Conservation (phyloP, 1,284 basidiomycete genomes). For the Exsudoporus floridanus region DNA sequence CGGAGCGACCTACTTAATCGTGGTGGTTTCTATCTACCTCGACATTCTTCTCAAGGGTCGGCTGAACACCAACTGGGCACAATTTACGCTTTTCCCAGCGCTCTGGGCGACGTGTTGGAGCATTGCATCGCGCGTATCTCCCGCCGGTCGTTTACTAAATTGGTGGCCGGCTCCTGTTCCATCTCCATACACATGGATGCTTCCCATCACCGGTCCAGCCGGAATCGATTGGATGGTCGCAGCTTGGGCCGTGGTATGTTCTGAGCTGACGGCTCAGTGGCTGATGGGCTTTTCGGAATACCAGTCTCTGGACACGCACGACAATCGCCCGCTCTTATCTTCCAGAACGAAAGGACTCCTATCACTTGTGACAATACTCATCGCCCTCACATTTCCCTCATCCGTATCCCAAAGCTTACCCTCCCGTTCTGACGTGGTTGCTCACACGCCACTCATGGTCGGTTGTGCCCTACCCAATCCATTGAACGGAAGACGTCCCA, state of each 20-base stretch:
- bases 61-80: slow-evolving; percentile 38
- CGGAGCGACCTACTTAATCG: slow-evolving; percentile 33
- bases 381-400: slow-evolving; percentile 56
- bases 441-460: slow-evolving; percentile 54
- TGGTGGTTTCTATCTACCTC: slow-evolving; percentile 41
- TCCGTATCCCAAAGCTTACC: slow-evolving; percentile 46
- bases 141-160: slow-evolving; percentile 64
- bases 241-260: slow-evolving; percentile 66
- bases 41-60: slow-evolving; percentile 39
- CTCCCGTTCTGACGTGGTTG: slow-evolving; percentile 41
- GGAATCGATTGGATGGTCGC: slow-evolving; percentile 69
- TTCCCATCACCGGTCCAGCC: slow-evolving; percentile 53
- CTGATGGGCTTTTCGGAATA: slow-evolving; percentile 42
- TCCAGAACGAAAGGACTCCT: slow-evolving; percentile 27
- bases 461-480: slow-evolving; percentile 62
- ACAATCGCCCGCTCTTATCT: slow-evolving; percentile 15
- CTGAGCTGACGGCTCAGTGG: slow-evolving; percentile 54
- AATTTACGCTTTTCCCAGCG: slow-evolving; percentile 60
- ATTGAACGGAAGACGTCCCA: slow-evolving; percentile 41
- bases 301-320: slow-evolving; percentile 6
- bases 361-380: slow-evolving; percentile 43
- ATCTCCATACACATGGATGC: slow-evolving; percentile 61
- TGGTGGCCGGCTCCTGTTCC: slow-evolving; percentile 58
- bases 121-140: slow-evolving; percentile 50
- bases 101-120: slow-evolving; percentile 67